Evolutionary conservation across 768 basidiomycete species (phyloP).

Genomic region (Termitomyces sp.): DNA sequence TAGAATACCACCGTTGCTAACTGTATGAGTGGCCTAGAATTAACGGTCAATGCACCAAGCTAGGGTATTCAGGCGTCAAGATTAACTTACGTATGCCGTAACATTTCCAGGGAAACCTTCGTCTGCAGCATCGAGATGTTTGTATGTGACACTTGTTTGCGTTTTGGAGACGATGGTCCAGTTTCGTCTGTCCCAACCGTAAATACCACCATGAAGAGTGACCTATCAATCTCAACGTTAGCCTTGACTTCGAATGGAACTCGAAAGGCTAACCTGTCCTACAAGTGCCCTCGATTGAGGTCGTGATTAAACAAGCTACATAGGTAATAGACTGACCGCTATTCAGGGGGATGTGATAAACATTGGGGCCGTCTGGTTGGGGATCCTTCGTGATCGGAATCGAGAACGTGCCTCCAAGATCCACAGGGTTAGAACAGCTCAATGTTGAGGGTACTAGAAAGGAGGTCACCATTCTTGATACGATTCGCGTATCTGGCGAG

Average conservation of each 20-base stretch:
- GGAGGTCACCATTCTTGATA: conserved; percentile 41
- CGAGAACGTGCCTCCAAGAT: conserved; percentile 42
- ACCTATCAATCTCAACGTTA: conserved; percentile 24
- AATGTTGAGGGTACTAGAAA: background rate
- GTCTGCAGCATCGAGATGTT: conserved; percentile 46
- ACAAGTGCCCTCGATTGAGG: background rate
- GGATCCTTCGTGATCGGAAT: conserved; percentile 48
- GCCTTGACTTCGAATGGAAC: background rate
- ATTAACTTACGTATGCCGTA: conserved; percentile 32
- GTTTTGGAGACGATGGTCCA: conserved; percentile 47
- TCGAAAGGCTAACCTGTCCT: conserved; percentile 20
- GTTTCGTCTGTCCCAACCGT: conserved; percentile 55
- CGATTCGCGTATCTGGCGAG: conserved; percentile 45
- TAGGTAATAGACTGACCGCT: conserved; percentile 28
- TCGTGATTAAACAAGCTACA: background rate
- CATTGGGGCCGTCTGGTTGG: conserved; percentile 37
- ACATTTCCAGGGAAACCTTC: conserved; percentile 55
- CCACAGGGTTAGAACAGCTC: background rate
- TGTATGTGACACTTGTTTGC: conserved; percentile 47
- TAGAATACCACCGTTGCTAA: conserved; percentile 39
- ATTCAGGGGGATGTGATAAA: conserved; percentile 49
- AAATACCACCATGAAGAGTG: conserved; percentile 53
- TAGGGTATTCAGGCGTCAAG: background rate
- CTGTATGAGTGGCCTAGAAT: conserved; percentile 44
- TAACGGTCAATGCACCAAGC: background rate